Conservation (phyloP, 1,284 basidiomycete genomes). For the Irpex sp. region DNA sequence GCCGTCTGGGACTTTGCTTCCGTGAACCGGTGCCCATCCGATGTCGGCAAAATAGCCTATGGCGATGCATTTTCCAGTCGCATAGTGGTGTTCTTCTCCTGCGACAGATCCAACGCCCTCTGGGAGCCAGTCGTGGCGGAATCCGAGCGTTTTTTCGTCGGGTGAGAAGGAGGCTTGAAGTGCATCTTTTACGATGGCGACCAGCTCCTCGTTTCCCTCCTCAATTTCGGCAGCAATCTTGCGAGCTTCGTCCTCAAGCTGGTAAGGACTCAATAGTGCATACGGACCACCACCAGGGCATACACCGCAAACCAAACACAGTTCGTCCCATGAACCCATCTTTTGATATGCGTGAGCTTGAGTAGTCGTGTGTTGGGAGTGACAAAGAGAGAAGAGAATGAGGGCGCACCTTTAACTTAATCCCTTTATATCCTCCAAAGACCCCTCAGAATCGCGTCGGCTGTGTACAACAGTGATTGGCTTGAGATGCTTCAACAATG, state of each 20-base stretch:
- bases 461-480: not conserved
- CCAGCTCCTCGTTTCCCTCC: not conserved
- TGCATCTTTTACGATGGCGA: constrained; percentile 1
- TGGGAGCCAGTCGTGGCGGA: constrained; percentile 2
- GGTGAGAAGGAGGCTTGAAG: not conserved
- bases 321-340: constrained; percentile 10
- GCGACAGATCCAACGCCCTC: constrained; percentile 2
- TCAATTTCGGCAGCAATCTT: constrained; percentile 1
- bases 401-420: not conserved
- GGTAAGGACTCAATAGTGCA: not conserved
- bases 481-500: not conserved
- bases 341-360: not conserved
- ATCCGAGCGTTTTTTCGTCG: not conserved
- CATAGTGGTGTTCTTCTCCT: not conserved
- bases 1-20: not conserved
- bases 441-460: not conserved
- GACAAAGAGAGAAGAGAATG: not conserved
- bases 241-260: constrained; percentile 1
- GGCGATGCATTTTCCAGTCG: constrained; percentile 1
- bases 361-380: not conserved
- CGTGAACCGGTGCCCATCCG: not conserved
- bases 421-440: not conserved
- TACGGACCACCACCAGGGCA: not conserved
- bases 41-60: constrained; percentile 2
- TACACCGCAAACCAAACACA: constrained; percentile 6